These are phyloP conservation scores for Suhomyces bribrorum DNA, from an alignment of 1,139 yeast species.

Conservation along the genomic window DNA sequence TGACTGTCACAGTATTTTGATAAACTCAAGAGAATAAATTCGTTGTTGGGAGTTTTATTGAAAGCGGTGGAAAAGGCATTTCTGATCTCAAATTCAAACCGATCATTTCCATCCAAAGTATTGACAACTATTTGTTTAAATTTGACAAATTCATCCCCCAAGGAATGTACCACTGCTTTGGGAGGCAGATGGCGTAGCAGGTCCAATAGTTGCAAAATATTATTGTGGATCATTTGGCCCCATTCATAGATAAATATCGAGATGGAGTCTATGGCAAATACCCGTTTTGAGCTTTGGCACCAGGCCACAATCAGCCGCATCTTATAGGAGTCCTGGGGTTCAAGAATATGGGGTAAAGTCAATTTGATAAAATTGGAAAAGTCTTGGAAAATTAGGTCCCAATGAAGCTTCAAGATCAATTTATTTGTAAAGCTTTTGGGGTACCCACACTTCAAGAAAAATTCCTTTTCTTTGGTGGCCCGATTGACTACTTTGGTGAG, in stretches of 20 bases:
- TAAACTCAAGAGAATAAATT: constrained; percentile 26
- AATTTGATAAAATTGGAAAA: constrained; percentile 22
- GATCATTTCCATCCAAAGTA: constrained; percentile 14
- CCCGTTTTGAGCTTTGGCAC: constrained; percentile 12
- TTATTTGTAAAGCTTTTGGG: constrained; percentile 21
- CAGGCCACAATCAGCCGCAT: constrained; percentile 12
- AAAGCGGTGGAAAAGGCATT: constrained; percentile 27
- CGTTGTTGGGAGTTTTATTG: constrained; percentile 24
- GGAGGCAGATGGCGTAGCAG: constrained; percentile 1
- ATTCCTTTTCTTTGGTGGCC: constrained; percentile 16
- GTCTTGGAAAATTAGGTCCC: constrained; percentile 34
- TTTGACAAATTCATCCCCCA: constrained; percentile 9
- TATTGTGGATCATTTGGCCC: constrained; percentile 13
- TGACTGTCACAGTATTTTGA: constrained; percentile 38
- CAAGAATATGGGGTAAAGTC: constrained; percentile 24
- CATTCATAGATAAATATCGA: constrained; percentile 15
- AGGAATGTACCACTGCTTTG: constrained; percentile 1
- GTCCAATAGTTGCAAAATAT: constrained; percentile 8
- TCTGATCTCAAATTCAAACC: constrained; percentile 33
- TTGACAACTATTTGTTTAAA: constrained; percentile 10
- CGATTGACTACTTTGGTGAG: constrained; percentile 18
- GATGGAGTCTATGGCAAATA: constrained; percentile 16
- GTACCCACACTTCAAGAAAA: constrained; percentile 26
- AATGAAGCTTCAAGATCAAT: constrained; percentile 27
- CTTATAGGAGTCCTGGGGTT: constrained; percentile 17